Base-by-base conservation (phyloP, 495 filamentous ascomycete species). In the Parachaetomium inaequale region DNA sequence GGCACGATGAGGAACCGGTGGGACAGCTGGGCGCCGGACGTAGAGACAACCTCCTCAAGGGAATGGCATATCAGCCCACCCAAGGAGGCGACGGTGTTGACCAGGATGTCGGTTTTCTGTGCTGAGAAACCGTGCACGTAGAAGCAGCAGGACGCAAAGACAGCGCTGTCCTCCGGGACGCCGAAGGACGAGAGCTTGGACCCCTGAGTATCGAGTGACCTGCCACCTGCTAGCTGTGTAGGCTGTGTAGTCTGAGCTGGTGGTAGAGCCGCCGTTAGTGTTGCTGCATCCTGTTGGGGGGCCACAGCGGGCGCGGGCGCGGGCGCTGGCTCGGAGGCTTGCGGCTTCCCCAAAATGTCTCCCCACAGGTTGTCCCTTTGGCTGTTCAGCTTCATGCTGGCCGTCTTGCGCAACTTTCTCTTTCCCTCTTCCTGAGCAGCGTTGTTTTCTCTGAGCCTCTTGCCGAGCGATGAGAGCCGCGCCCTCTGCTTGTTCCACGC, bases 301-400 rank as follows among this genome's bases (percentile, higher is more conserved):
- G 43, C 15, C 25, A 26, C 34, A 12, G 63, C 23, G 34, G 59
- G 11, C 21, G 50, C 12, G 60, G 71, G 53, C 21, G 46, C 12
- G 59, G 70, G 53, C 21, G 46, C 12, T 58, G 70, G 53, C 58
- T 61, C 59, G 15, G 61, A 46, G 1, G 58, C 42, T 21, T 66
- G 57, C 0, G 56, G 62, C 7, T 70, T 69, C 11, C 72, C 87
- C 12, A 95, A 83, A 63, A 98, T 95, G 63, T 94, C 90, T 14
- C 86, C 86, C 94, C 93, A 98, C 1, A 98, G 82, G 38, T 84
- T 84, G 66, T 90, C 84, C 67, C 87, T 92, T 65, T 96, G 91
- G 59, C 82, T 88, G 51, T 80, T 84, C 15, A 97, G 75, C 68
- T 89, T 90, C 63, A 85, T 85, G 68, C 90, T 95, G 45, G 90